Evolutionary conservation across 2,329 filamentous ascomycete species (phyloP).

Genomic region (Didymella arachidicola): DNA sequence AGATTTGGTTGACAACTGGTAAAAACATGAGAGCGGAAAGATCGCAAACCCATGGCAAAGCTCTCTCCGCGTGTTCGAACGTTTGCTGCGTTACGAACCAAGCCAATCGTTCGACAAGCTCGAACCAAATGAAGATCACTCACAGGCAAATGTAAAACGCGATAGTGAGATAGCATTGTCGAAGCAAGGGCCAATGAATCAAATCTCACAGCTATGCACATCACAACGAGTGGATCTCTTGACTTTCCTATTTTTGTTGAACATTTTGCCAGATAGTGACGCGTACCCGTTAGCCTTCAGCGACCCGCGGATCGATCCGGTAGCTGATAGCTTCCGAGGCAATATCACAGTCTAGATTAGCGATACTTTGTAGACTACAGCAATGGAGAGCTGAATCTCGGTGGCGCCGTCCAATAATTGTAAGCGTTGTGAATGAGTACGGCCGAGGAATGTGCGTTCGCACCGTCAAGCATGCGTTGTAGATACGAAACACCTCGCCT

Average conservation of each 20-base stretch:
- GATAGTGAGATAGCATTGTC: background rate
- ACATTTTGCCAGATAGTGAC: background rate
- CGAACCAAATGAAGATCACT: background rate
- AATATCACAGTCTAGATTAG: background rate
- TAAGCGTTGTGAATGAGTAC: background rate
- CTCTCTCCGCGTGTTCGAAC: background rate
- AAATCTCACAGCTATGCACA: background rate
- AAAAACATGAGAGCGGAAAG: constrained; percentile 2
- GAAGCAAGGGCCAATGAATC: background rate
- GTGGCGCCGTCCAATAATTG: constrained; percentile 3
- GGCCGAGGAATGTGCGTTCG: constrained; percentile 12
- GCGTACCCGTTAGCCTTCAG: background rate
- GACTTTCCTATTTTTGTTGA: background rate
- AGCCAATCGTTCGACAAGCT: background rate
- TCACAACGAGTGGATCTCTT: background rate
- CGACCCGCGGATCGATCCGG: background rate
- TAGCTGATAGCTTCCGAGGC: background rate
- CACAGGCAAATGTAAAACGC: background rate
- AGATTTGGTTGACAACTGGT: background rate
- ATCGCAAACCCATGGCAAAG: background rate
- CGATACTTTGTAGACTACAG: background rate
- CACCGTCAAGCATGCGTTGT: background rate
- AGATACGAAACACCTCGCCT: constrained; percentile 1
- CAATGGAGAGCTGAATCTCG: background rate
- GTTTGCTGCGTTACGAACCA: background rate